A percentile compares a stretch with the other conserved stretches of the same genome.
Evolutionary conservation across 805 yeast species (phyloP).

Genomic region (Ogataea degrootiae): DNA sequence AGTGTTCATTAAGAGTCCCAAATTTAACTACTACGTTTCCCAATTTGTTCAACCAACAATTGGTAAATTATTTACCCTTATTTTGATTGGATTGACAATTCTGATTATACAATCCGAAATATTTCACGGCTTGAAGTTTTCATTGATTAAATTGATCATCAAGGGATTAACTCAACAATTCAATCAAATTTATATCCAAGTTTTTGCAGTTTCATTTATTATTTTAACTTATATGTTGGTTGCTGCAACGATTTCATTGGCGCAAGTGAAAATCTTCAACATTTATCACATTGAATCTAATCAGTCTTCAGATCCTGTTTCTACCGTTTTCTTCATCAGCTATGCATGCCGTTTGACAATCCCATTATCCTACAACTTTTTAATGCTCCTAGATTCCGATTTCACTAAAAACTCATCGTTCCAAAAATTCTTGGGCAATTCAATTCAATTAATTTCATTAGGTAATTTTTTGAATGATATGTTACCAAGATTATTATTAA

Average conservation of each 20-base stretch:
- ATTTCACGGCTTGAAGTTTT: conserved; percentile 61
- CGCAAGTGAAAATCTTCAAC: conserved; percentile 66
- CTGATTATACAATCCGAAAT: conserved; percentile 69
- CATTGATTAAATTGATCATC: conserved; percentile 49
- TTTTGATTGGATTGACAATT: conserved; percentile 42
- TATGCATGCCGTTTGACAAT: conserved; percentile 79
- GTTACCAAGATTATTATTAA: conserved; percentile 67
- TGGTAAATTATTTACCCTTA: conserved; percentile 39
- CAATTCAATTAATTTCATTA: conserved; percentile 69
- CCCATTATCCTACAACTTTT: conserved; percentile 75
- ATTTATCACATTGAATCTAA: conserved; percentile 68
- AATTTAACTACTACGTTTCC: conserved; percentile 36
- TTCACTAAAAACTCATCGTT: conserved; percentile 40
- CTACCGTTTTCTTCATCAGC: conserved; percentile 71
- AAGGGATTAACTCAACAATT: conserved; percentile 20
- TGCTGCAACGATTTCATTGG: conserved; percentile 60
- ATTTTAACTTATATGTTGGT: conserved; percentile 63
- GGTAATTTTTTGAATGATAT: conserved; percentile 68
- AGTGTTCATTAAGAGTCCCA: conserved; percentile 32
- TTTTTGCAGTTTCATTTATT: conserved; percentile 38
- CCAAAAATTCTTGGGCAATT: conserved; percentile 69
- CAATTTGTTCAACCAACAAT: conserved; percentile 42
- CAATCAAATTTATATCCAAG: conserved; percentile 20
- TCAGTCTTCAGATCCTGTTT: conserved; percentile 66
- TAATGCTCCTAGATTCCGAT: conserved; percentile 50